Evolutionary conservation across 2,329 filamentous ascomycete species (phyloP).

Genomic region (Allantophomopsis cytisporea): DNA sequence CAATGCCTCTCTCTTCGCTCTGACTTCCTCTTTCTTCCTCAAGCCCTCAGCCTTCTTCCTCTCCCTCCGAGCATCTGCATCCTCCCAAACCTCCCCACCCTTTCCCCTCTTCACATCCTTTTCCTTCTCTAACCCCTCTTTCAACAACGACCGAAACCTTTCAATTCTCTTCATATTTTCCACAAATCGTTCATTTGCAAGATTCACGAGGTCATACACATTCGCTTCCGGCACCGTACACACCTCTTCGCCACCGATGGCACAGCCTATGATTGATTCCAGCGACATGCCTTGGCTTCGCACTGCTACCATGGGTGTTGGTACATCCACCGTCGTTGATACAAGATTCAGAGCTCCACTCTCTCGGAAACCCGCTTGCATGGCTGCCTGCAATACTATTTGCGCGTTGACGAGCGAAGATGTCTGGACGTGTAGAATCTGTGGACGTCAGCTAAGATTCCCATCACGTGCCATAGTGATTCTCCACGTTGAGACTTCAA

Average conservation of each 20-base stretch:
- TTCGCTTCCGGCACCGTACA: constrained; percentile 53
- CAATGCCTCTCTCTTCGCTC: not conserved
- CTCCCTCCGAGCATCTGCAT: constrained; percentile 33
- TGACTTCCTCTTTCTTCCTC: constrained; percentile 22
- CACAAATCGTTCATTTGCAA: constrained; percentile 63
- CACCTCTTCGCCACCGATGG: constrained; percentile 24
- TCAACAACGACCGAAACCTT: constrained; percentile 39
- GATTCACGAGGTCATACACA: constrained; percentile 48
- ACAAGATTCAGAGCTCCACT: constrained; percentile 65
- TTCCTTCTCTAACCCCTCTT: constrained; percentile 5
- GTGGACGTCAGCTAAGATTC: constrained; percentile 1
- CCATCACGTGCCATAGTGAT: not conserved
- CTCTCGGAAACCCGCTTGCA: constrained; percentile 79
- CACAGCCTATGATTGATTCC: constrained; percentile 64
- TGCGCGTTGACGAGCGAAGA: constrained; percentile 66
- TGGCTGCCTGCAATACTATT: constrained; percentile 57
- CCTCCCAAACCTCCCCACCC: constrained; percentile 37
- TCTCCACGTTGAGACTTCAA: not conserved
- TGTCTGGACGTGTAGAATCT: constrained; percentile 84
- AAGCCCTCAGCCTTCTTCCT: constrained; percentile 46
- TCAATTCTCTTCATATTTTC: constrained; percentile 56
- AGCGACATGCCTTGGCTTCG: constrained; percentile 72
- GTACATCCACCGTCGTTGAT: constrained; percentile 12
- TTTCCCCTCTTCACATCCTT: constrained; percentile 11
- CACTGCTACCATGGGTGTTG: constrained; percentile 68